Evolutionary conservation across 768 basidiomycete species (phyloP).

Genomic region (Rossbeevera mucosa): DNA sequence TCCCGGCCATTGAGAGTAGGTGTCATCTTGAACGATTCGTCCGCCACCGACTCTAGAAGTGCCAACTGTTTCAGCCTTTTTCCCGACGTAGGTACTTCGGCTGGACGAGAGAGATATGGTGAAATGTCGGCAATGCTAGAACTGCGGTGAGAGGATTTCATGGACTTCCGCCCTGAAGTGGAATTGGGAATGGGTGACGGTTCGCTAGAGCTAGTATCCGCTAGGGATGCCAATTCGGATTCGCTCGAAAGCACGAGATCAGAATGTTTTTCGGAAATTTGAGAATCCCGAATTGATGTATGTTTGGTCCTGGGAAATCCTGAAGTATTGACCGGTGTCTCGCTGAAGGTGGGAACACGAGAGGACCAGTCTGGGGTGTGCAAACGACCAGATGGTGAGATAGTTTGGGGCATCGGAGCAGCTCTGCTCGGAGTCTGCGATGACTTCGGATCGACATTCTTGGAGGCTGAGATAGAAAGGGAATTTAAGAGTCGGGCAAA

Average conservation of each 20-base stretch:
- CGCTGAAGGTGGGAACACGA: slow-evolving; percentile 24
- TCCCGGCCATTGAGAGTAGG: slow-evolving; percentile 33
- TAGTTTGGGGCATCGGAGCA: slow-evolving; percentile 10
- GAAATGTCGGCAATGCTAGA: slow-evolving; percentile 63
- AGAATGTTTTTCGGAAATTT: slow-evolving; percentile 4
- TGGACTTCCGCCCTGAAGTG: slow-evolving; percentile 19
- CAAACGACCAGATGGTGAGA: slow-evolving; percentile 10
- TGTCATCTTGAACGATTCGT: slow-evolving; percentile 66
- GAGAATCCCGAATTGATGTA: slow-evolving; percentile 1
- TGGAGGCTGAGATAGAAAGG: slow-evolving; percentile 53
- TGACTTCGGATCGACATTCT: slow-evolving; percentile 18
- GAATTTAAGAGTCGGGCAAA: slow-evolving; percentile 64
- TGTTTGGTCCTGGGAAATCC: slow-evolving; percentile 4
- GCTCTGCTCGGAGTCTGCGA: slow-evolving; percentile 1
- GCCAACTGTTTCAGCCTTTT: slow-evolving; percentile 68
- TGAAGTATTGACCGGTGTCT: slow-evolving; percentile 6
- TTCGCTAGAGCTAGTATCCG: slow-evolving; percentile 2
- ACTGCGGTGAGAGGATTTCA: slow-evolving; percentile 28
- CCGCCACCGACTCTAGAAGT: slow-evolving; percentile 64
- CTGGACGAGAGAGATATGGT: slow-evolving; percentile 57
- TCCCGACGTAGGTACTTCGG: slow-evolving; percentile 52
- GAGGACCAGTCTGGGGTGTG: slow-evolving; percentile 32
- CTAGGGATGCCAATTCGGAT: background rate
- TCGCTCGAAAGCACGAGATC: background rate
- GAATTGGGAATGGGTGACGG: slow-evolving; percentile 8